Evolutionary conservation across 805 yeast genomes (phyloP), one percentile per base, ranked within the genome.

Genomic region (Candida ficus): DNA sequence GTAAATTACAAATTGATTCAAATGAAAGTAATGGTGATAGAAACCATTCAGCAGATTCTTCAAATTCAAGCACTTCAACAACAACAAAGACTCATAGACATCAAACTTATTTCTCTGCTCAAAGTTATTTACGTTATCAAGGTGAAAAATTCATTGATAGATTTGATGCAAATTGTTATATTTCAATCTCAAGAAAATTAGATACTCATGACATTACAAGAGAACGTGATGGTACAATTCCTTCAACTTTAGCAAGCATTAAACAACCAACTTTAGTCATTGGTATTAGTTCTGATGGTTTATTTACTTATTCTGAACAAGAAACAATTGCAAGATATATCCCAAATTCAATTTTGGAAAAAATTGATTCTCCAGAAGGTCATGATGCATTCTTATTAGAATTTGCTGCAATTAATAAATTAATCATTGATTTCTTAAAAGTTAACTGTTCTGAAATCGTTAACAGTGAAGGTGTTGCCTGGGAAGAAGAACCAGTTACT

Each of bases 91-190:
- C 56, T 14, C 34, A 46, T 30, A 48, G 44, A 37, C 58, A 68
- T 33, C 78, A 76, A 47, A 71, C 76, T 9, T 85, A 77, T 58
- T 93, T 93, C 64, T 85, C 98, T 0, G 99, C 99, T 3, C 99
- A 93, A 63, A 84, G 91, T 44, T 93, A 93, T 61, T 68, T 93
- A 48, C 75, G 99, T 44, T 93, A 93, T 62, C 99, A 93, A 61
- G 98, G 96, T 12, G 78, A 81, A 40, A 93, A 93, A 61, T 93
- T 93, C 59, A 80, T 90, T 35, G 71, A 76, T 32, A 70, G 99
- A 53, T 93, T 91, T 54, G 99, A 93, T 62, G 96, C 99, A 20
- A 93, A 93, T 59, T 93, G 98, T 64, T 93, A 93, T 63, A 89
- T 93, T 39, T 78, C 97, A 20, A 87, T 93, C 42, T 85, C 97